phyloP scores from a whole-genome alignment of 2,329 filamentous ascomycete genomes.

The Penicillium brasilianum region DNA sequence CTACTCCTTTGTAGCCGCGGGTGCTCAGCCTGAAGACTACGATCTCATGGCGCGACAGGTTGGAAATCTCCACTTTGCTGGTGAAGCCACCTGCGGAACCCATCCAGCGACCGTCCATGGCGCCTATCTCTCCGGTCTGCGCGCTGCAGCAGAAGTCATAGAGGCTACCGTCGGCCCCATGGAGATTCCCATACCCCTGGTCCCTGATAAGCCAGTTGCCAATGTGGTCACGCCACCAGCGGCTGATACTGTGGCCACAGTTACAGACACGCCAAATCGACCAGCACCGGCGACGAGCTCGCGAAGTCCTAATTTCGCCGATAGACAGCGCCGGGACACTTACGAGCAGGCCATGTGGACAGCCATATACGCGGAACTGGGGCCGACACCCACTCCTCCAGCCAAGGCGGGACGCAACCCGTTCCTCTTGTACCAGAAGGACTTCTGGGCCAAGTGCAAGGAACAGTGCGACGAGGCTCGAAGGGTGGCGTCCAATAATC shows the following conservation, averaged over 20 bases:
- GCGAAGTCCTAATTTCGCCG: conserved; percentile 17
- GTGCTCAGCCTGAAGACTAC: conserved; percentile 85
- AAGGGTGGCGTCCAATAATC: conserved; percentile 66
- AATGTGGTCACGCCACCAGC: conserved; percentile 32
- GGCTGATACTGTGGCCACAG: not conserved
- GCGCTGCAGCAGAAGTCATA: conserved; percentile 85
- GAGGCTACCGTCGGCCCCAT: conserved; percentile 82
- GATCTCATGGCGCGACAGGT: conserved; percentile 84
- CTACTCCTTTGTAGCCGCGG: conserved; percentile 89
- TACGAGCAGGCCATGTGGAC: conserved; percentile 64
- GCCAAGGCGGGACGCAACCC: conserved; percentile 78
- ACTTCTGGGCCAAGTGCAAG: conserved; percentile 66
- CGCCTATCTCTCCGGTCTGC: conserved; percentile 89
- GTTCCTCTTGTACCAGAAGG: conserved; percentile 87
- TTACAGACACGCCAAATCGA: conserved; percentile 31
- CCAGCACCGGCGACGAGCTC: conserved; percentile 22
- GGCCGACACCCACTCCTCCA: conserved; percentile 75
- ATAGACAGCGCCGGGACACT: conserved; percentile 48
- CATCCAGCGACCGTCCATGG: conserved; percentile 97
- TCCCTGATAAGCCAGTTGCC: conserved; percentile 63
- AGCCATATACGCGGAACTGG: conserved; percentile 66
- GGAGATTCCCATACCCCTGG: conserved; percentile 73
- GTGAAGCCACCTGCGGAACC: conserved; percentile 93
- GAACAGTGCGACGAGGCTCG: conserved; percentile 72
- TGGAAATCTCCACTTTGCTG: conserved; percentile 91